Evolutionary conservation across 1,284 basidiomycete species (phyloP).

Genomic region (Cystobasidium pallidum): DNA sequence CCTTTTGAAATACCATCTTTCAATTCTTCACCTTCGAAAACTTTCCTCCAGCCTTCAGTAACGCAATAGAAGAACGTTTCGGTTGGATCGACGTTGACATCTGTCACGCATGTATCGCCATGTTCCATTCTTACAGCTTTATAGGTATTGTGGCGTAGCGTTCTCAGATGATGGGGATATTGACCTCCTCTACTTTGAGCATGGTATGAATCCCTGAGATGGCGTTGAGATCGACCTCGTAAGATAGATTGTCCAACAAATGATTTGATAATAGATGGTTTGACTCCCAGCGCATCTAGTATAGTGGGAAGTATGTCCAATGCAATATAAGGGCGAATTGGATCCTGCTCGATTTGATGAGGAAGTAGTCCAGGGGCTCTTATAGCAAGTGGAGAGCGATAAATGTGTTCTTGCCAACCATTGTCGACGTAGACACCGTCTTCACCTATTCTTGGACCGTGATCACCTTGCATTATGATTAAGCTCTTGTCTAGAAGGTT

Average conservation of each 20-base stretch:
- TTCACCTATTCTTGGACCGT: constrained; percentile 31
- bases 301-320: constrained; percentile 28
- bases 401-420: constrained; percentile 24
- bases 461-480: constrained; percentile 43
- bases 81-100: constrained; percentile 15
- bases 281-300: constrained; percentile 30
- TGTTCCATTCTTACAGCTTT: constrained; percentile 16
- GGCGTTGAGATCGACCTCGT: constrained; percentile 1
- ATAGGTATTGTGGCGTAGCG: neutral
- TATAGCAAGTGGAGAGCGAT: constrained; percentile 17
- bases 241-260: constrained; percentile 35
- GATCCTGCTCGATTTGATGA: constrained; percentile 16
- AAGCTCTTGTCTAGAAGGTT: constrained; percentile 38
- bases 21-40: constrained; percentile 2
- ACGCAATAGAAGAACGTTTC: constrained; percentile 34
- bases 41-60: constrained; percentile 18
- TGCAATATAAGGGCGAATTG: neutral
- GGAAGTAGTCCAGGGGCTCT: constrained; percentile 18
- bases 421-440: constrained; percentile 26
- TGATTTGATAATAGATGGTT: constrained; percentile 5
- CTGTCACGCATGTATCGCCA: constrained; percentile 26
- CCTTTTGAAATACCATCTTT: constrained; percentile 17
- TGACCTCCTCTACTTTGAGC: constrained; percentile 24
- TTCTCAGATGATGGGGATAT: constrained; percentile 15
- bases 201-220: constrained; percentile 23